Evolutionary conservation across 805 yeast genomes (phyloP), one percentile per base, ranked within the genome.

Genomic region (Candida khao-thaluensis): DNA sequence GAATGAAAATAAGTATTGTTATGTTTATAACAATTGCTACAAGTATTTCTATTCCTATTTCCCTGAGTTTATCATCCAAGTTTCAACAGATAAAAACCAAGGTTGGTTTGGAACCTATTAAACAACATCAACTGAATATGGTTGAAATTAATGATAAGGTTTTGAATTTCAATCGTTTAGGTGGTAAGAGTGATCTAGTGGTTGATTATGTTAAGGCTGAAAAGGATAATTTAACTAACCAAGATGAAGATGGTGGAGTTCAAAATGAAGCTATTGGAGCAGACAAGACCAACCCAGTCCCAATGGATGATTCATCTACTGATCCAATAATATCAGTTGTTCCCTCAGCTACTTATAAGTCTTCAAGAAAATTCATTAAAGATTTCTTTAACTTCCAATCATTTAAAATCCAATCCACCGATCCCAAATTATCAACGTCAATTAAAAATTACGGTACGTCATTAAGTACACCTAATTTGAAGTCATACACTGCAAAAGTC

Each of bases 391-490:
- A 41, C 7, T 38, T 38, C 37, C 22, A 41, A 23, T 38, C 30
- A 4, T 23, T 33, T 7, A 5, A 25, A 20, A 20, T 33, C 4
- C 38, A 27, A 28, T 6, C 33, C 2, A 10, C 15, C 2, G 35
- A 42, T 36, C 47, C 47, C 10, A 50, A 50, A 15, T 47, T 61
- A 28, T 35, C 42, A 18, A 51, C 64, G 10, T 50, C 52, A 17
- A 56, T 61, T 40, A 57, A 52, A 35, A 60, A 50, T 42, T 58
- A 59, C 38, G 60, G 56, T 33, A 51, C 53, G 18, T 42, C 59
- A 10, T 45, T 51, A 20, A 53, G 53, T 10, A 48, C 57, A 30
- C 15, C 42, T 15, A 55, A 61, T 40, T 47, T 64, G 30, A 56
- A 54, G 29, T 36, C 51, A 2, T 64, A 61, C 57, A 53, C 59